Evolutionary conservation across 768 basidiomycete genomes (phyloP), one percentile per base, ranked within the genome.

Genomic region (Pilatotrama ljubarskyi): DNA sequence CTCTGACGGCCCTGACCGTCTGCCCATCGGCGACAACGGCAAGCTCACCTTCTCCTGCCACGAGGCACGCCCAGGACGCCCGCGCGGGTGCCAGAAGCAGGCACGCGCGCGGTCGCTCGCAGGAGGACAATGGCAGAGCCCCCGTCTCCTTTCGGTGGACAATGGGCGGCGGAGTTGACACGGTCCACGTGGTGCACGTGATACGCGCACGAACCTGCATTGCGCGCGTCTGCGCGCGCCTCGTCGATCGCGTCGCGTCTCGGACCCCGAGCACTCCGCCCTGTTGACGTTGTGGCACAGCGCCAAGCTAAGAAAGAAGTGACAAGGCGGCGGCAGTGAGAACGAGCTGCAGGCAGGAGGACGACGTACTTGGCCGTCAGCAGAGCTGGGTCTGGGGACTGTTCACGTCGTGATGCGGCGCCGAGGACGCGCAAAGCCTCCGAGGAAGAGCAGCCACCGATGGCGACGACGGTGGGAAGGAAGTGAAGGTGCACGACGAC

Each of bases 141-240:
- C 44, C 25, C 43, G 36, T 24, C 44, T 37, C 22, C 9, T 38
- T 36, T 37, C 13, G 54, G 54, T 52, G 59, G 29, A 63, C 61
- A 63, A 63, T 63, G 52, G 55, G 15, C 24, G 40, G 55, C 56
- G 56, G 61, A 58, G 61, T 58, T 58, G 61, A 58, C 61, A 63
- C 61, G 61, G 61, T 63, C 61, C 61, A 63, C 61, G 61, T 63
- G 61, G 61, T 18, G 52, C 61, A 58, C 61, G 61, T 63, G 56
- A 51, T 32, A 46, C 35, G 26, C 50, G 55, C 44, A 20, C 51
- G 35, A 35, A 35, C 55, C 40, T 51, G 53, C 54, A 24, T 61
- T 54, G 54, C 49, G 59, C 44, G 52, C 36, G 37, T 26, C 14
- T 14, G 38, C 26, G 25, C 29, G 29, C 46, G 54, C 37, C n/a